Evolutionary conservation across 495 filamentous ascomycete genomes (phyloP).

Genomic region (Talaromyces trachyspermus): DNA sequence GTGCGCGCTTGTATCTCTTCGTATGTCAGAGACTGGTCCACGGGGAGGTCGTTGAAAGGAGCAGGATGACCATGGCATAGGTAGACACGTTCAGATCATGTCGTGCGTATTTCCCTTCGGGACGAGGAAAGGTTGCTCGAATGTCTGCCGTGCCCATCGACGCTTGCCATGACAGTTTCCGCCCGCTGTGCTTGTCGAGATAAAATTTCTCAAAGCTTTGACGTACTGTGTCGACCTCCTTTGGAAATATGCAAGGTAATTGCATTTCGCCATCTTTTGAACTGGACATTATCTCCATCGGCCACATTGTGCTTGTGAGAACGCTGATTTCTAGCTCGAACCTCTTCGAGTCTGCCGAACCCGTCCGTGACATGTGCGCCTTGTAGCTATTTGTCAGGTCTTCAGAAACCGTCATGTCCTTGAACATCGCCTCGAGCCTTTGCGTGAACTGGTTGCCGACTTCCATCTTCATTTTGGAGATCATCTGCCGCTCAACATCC

Average conservation of each 20-base stretch:
- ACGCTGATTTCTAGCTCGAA: conserved; percentile 78
- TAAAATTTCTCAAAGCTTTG: conserved; percentile 89
- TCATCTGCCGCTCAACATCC: conserved; percentile 92
- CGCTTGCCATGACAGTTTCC: conserved; percentile 77
- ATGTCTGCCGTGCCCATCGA: conserved; percentile 84
- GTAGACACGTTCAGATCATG: conserved; percentile 92
- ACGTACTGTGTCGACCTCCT: conserved; percentile 66
- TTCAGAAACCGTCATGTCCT: conserved; percentile 85
- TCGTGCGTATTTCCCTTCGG: conserved; percentile 62
- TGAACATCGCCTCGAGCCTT: conserved; percentile 96
- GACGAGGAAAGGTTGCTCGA: conserved; percentile 67
- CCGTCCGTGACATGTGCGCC: conserved; percentile 53
- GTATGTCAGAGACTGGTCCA: conserved; percentile 60
- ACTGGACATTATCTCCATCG: conserved; percentile 71
- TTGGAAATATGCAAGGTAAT: conserved; percentile 60
- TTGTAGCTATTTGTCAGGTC: conserved; percentile 76
- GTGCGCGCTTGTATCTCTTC: conserved; percentile 81
- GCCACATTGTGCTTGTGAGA: conserved; percentile 91
- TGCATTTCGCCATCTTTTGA: conserved; percentile 45
- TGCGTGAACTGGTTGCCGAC: conserved; percentile 89
- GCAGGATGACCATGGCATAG: conserved; percentile 81
- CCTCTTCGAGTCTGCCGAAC: conserved; percentile 54
- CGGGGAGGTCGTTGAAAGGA: conserved; percentile 80
- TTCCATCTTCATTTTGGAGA: conserved; percentile 90
- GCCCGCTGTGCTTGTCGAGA: conserved; percentile 74